These are phyloP conservation scores for Metschnikowia lunata DNA, from an alignment of 805 yeast species.

Conservation along the genomic window DNA sequence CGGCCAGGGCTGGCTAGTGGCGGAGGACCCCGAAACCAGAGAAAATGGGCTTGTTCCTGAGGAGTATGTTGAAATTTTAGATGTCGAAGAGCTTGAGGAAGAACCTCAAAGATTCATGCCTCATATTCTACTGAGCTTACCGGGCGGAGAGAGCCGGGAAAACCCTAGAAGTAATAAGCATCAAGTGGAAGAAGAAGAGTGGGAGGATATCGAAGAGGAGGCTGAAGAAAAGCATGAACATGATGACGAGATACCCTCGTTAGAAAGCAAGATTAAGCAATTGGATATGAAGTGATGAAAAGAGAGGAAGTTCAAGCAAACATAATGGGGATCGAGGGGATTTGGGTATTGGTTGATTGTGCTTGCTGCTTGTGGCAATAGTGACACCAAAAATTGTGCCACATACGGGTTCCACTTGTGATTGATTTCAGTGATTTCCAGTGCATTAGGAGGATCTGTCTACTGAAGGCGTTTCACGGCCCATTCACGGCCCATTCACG, in stretches of 20 bases:
- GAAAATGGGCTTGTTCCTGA: constrained; percentile 93
- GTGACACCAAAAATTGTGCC: too few relatives aligned
- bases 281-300: background rate
- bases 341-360: background rate
- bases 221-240: background rate
- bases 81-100: constrained; percentile 27
- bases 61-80: constrained; percentile 69
- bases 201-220: constrained; percentile 30
- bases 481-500: too few relatives aligned
- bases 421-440: too few relatives aligned
- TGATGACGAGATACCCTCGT: background rate
- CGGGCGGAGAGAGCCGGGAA: constrained; percentile 1
- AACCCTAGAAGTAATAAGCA: background rate
- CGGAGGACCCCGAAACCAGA: constrained; percentile 69
- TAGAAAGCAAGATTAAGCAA: background rate
- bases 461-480: too few relatives aligned
- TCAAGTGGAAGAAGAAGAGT: constrained; percentile 20
- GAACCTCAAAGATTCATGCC: constrained; percentile 48
- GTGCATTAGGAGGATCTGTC: too few relatives aligned
- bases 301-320: too few relatives aligned
- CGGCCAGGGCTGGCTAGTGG: constrained; percentile 99
- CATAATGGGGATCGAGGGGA: too few relatives aligned
- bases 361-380: too few relatives aligned
- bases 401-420: too few relatives aligned
- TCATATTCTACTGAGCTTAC: constrained; percentile 22